Percentiles rank a stretch among this genome's conserved stretches.
phyloP scores from a whole-genome alignment of 306 rosid species.

The Luffa acutangula region DNA sequence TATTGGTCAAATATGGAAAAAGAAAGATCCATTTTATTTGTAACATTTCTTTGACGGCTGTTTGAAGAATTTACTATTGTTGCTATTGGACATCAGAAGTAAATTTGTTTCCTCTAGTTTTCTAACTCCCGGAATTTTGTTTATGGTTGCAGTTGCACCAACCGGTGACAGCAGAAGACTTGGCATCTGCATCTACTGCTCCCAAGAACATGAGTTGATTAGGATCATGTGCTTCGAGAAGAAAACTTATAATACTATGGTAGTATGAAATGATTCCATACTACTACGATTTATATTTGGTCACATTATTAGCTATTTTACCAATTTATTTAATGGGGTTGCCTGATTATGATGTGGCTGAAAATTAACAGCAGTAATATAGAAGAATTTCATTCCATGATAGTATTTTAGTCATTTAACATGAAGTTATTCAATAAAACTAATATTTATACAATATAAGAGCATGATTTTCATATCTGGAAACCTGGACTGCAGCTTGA shows the following conservation, averaged over 20 bases:
- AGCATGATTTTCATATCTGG: not conserved
- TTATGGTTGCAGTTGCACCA: slow-evolving; percentile 57
- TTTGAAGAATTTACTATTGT: not conserved
- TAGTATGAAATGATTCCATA: not conserved
- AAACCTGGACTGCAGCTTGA: not conserved
- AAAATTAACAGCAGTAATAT: not conserved
- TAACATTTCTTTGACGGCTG: not conserved
- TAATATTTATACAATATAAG: not conserved
- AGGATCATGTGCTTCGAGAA: not conserved
- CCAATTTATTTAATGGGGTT: not conserved
- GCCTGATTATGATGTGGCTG: not conserved
- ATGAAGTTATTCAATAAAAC: not conserved
- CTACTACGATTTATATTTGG: not conserved
- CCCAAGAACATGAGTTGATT: slow-evolving; percentile 13
- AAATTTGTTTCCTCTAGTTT: not conserved
- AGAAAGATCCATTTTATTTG: not conserved
- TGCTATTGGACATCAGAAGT: not conserved
- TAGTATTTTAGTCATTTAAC: not conserved
- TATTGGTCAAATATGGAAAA: not conserved
- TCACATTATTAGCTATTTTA: not conserved
- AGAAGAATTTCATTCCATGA: not conserved
- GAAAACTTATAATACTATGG: not conserved
- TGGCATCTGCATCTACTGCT: slow-evolving; percentile 41
- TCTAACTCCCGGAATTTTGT: slow-evolving; percentile 5
- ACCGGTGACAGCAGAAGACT: slow-evolving; percentile 69